Evolutionary conservation across 805 yeast species (phyloP).

Genomic region (Metschnikowia noctiluminum): DNA sequence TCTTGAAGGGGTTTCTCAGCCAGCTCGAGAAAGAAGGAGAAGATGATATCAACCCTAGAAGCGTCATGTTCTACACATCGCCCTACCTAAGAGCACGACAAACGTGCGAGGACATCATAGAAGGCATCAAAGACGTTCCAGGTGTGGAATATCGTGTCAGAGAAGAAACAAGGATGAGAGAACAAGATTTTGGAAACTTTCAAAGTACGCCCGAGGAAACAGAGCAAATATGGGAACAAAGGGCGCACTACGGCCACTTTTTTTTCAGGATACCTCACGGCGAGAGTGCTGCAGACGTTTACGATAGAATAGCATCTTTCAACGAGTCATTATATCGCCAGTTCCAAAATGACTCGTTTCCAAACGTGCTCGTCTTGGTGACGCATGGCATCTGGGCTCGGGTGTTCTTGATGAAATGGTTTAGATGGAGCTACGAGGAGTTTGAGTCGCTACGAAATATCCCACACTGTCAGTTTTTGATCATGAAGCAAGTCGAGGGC

Average conservation of each 20-base stretch:
- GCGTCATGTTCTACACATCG: constrained; percentile 76
- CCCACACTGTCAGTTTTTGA: constrained; percentile 78
- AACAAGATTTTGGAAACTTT: constrained; percentile 93
- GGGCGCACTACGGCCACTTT: constrained; percentile 77
- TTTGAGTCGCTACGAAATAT: constrained; percentile 81
- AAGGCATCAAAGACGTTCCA: constrained; percentile 49
- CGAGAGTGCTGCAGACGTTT: constrained; percentile 95
- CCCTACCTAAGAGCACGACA: constrained; percentile 85
- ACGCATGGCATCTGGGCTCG: constrained; percentile 95
- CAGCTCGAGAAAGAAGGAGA: constrained; percentile 25
- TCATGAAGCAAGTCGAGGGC: constrained; percentile 61
- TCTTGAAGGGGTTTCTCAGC: constrained; percentile 38
- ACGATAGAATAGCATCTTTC: constrained; percentile 85
- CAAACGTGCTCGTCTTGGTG: constrained; percentile 79
- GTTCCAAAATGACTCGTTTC: constrained; percentile 65
- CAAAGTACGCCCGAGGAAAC: constrained; percentile 74
- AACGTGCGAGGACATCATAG: constrained; percentile 68
- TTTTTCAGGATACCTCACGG: constrained; percentile 91
- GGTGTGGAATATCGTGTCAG: constrained; percentile 49
- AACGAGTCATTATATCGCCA: constrained; percentile 84
- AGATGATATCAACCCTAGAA: constrained; percentile 20
- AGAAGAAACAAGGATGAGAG: constrained; percentile 91
- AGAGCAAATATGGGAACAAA: constrained; percentile 77
- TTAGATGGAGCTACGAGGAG: constrained; percentile 85
- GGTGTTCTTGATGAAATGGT: constrained; percentile 93